Evolutionary conservation across 176 grass and related monocot species (phyloP), one percentile per base, ranked within the genome.

Genomic region (Secale cereale): DNA sequence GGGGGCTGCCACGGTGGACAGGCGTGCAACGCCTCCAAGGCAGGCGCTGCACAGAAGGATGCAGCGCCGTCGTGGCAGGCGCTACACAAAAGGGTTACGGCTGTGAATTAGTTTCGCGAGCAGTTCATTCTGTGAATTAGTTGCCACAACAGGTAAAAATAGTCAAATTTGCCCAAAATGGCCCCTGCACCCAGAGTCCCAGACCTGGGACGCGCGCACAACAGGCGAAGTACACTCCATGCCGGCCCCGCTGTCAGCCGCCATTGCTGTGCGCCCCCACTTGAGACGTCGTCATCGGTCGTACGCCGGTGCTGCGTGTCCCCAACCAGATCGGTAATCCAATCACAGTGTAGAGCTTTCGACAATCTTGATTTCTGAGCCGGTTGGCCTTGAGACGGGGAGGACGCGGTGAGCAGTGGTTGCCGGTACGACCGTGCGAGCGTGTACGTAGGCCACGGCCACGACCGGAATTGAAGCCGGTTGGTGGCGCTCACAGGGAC

Each of bases 401-500:
- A 20, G 12, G 20, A 36, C 5, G 48, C 74, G 33, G 32, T 36
- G 19, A 52, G 19, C 48, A 52, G 15, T 52, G 15, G 22, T 2
- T 6, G 19, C 19, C 22, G 74, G 30, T 77, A 59, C 75, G 75
- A 25, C 16, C 48, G 5, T 52, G 52, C 19, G 13, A 63, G 60
- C 60, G 4, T 6, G 27, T 16, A 36, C 30, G 65, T 35, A 59
- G 8, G 45, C 8, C 48, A 77, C 29, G 50, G 20, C 1, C 56
- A 29, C 36, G 56, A 43, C 35, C 32, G 20, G 22, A 78, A 59
- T 78, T 78, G 75, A 78, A 78, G 31, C 7, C 22, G 57, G 77
- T 64, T 64, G 77, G 77, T 79, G 59, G 57, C 77, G 59, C 23
- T 79, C 77, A 79, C 77, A 78, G 9, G 76, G 57, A 62, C 56